Base-by-base conservation (phyloP, 129 eudicot genomes). In the Dittrichia graveolens region DNA sequence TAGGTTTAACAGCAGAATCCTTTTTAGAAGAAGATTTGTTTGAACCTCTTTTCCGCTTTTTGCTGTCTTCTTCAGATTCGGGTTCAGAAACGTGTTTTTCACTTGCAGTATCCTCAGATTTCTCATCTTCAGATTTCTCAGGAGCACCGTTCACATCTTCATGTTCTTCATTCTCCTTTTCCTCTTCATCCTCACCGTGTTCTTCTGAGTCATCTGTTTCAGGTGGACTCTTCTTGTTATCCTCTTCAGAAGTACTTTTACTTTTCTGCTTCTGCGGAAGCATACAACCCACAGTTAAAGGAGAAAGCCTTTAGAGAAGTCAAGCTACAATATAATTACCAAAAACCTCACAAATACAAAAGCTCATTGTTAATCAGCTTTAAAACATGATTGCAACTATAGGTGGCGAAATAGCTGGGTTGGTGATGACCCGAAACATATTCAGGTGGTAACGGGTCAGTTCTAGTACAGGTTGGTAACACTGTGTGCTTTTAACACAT, bases 81-180 rank as follows among this genome's bases (percentile, higher is more conserved):
- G 79, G 85, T 68, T 82, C 95, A 59, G 94, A 71, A 53, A 56
- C 91, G 62, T 83, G 68, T 74, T 76, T 85, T 73, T 90, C 95
- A 78, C 90, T 88, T 55, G 84, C 77, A 69, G 85, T 75, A 38
- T 68, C 82, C 58, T 79, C 80, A 49, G 96, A 78, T 61, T 64
- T 81, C 75, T 92, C 95, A 67, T 85, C 87, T 4, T 85, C 91
- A 7, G 97, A 84, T 70, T 38, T 72, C 60, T 82, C 90, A 6
- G 84, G 80, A 62, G 66, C 68, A 43, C 88, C 92, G 67, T 88
- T 80, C 41, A 18, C 59, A 48, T 76, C 18, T 54, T 93, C 90
- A 65, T 77, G 65, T 55, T 83, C 85, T 61, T 73, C 87, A 58
- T 62, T 61, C 40, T 66, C 82, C 50, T 82, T 81, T 44, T 72